These are phyloP conservation scores for Aspergillus niger DNA, from an alignment of 2,329 filamentous ascomycete genomes.

Conservation along the genomic window DNA sequence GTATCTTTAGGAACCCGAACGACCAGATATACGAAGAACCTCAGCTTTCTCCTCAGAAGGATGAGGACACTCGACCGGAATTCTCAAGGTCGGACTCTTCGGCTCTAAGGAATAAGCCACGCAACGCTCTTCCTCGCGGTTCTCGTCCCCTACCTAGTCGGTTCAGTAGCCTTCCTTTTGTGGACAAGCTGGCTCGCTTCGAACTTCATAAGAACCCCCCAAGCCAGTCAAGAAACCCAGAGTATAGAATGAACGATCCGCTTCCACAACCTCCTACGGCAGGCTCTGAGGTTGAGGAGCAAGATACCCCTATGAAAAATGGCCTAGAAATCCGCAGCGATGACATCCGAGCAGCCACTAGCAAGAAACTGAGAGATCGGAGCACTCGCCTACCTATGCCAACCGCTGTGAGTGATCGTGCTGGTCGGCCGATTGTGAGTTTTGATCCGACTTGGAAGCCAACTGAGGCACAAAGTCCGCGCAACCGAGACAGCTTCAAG, in stretches of 20 bases:
- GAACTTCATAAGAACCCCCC: conserved; percentile 86
- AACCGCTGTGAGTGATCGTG: conserved; percentile 84
- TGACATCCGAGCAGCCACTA: conserved; percentile 87
- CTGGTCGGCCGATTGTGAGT: conserved; percentile 93
- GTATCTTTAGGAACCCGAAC: conserved; percentile 60
- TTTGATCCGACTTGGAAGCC: conserved; percentile 81
- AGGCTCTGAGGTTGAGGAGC: conserved; percentile 35
- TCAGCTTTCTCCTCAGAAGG: conserved; percentile 48
- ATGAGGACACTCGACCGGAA: conserved; percentile 25
- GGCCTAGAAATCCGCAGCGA: conserved; percentile 81
- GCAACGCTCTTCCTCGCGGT: conserved; percentile 61
- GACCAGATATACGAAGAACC: conserved; percentile 84
- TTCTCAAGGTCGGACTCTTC: conserved; percentile 41
- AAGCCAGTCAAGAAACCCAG: conserved; percentile 76
- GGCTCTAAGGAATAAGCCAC: conserved; percentile 60
- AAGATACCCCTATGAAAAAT: conserved; percentile 65
- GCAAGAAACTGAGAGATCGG: conserved; percentile 82
- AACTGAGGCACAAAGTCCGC: conserved; percentile 47
- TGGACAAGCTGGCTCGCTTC: conserved; percentile 54
- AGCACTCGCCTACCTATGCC: conserved; percentile 86
- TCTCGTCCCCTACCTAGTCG: conserved; percentile 47
- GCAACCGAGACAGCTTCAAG: conserved; percentile 17
- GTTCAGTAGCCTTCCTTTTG: conserved; percentile 46
- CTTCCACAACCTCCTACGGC: conserved; percentile 32
- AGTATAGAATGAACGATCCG: conserved; percentile 70